These are phyloP conservation scores for Diplodia intermedia DNA, from an alignment of 2,329 filamentous ascomycete genomes.

Conservation along the genomic window DNA sequence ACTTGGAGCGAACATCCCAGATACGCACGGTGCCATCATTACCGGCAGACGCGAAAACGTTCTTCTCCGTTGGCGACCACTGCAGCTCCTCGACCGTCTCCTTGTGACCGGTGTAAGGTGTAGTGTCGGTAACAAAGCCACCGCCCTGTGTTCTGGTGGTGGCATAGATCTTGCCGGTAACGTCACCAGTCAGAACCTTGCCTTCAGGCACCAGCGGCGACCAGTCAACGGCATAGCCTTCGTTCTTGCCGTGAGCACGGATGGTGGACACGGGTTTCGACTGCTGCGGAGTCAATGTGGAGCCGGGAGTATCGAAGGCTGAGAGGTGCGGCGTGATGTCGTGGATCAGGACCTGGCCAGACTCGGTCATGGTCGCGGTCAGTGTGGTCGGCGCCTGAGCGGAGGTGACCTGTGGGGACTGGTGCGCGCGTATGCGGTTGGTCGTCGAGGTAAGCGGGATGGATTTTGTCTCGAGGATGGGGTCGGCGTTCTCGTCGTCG, in stretches of 20 bases:
- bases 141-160: slow-evolving; percentile 88
- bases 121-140: slow-evolving; percentile 85
- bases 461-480: slow-evolving; percentile 89
- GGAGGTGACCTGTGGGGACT: slow-evolving; percentile 74
- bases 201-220: slow-evolving; percentile 80
- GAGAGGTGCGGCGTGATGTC: slow-evolving; percentile 89
- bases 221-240: slow-evolving; percentile 98
- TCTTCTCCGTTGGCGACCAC: slow-evolving; percentile 92
- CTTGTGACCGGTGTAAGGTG: slow-evolving; percentile 82
- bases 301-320: slow-evolving; percentile 89
- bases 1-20: slow-evolving; percentile 94
- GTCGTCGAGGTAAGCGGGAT: slow-evolving; percentile 88
- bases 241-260: slow-evolving; percentile 81
- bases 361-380: slow-evolving; percentile 92
- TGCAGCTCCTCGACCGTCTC: slow-evolving; percentile 92
- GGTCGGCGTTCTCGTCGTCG: slow-evolving; percentile 77
- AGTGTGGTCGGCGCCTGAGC: slow-evolving; percentile 79
- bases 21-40: slow-evolving; percentile 94
- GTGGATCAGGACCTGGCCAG: slow-evolving; percentile 86
- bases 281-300: slow-evolving; percentile 77
- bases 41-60: slow-evolving; percentile 92
- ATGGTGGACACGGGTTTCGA: slow-evolving; percentile 89
- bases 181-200: slow-evolving; percentile 90
- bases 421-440: slow-evolving; percentile 90
- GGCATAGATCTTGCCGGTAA: slow-evolving; percentile 85